These are phyloP conservation scores for Asterochloris erici DNA, from an alignment of 139 green algal genomes.

Conservation along the genomic window DNA sequence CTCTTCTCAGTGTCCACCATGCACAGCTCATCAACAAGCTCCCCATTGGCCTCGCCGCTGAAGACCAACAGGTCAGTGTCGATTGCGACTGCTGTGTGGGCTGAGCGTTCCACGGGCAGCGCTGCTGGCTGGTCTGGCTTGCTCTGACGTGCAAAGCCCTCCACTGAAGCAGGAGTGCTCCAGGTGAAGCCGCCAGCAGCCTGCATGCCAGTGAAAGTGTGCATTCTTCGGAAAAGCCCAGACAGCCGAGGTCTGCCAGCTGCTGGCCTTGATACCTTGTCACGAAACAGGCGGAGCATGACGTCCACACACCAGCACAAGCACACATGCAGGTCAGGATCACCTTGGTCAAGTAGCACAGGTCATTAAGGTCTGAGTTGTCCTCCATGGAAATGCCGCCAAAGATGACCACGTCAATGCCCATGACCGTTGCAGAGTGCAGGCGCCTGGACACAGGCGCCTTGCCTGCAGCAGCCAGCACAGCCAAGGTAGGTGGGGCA, in stretches of 20 bases:
- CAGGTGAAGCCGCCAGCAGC: constrained; percentile 42
- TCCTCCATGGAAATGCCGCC: constrained; percentile 51
- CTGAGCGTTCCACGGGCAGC: constrained; percentile 29
- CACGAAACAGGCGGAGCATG: not conserved
- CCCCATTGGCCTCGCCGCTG: constrained; percentile 54
- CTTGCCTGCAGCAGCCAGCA: constrained; percentile 17
- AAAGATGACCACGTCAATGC: constrained; percentile 57
- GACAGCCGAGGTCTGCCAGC: not conserved
- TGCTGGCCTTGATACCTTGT: not conserved
- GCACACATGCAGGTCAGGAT: not conserved
- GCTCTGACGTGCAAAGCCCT: constrained; percentile 35
- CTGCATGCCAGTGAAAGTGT: constrained; percentile 2
- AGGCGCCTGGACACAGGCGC: constrained; percentile 39
- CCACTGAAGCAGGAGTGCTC: constrained; percentile 34
- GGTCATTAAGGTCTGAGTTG: constrained; percentile 54
- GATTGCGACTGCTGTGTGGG: constrained; percentile 39
- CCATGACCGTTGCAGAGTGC: constrained; percentile 38
- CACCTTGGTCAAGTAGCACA: constrained; percentile 53
- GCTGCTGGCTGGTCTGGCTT: constrained; percentile 5
- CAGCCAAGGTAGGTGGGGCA: not conserved
- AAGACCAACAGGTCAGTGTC: constrained; percentile 58
- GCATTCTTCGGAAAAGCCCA: not conserved
- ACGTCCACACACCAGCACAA: not conserved
- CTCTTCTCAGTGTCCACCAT: constrained; percentile 24
- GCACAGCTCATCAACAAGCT: constrained; percentile 40